phyloP scores from a whole-genome alignment of 306 rosid species.

The Prunus mume region DNA sequence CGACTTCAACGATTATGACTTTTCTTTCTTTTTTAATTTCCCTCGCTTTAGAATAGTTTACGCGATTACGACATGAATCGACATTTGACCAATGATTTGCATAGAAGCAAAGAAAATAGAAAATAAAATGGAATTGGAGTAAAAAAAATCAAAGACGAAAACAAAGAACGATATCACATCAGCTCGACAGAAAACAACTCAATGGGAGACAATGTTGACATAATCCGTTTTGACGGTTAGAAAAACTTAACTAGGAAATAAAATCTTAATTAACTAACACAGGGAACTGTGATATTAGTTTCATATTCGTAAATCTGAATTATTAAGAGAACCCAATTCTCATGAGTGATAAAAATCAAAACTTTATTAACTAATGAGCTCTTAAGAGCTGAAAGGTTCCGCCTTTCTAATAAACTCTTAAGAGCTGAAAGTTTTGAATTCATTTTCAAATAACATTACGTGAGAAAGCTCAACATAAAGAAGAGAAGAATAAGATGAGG shows the following conservation, averaged over 20 bases:
- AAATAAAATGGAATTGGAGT: neutral
- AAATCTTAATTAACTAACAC: neutral
- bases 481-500: neutral
- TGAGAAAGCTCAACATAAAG: neutral
- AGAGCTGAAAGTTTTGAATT: neutral
- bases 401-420: neutral
- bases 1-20: conserved; percentile 28
- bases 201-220: conserved; percentile 31
- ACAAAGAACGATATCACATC: conserved; percentile 64
- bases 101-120: conserved; percentile 15
- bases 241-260: conserved; percentile 25
- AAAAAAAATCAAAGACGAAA: conserved; percentile 39
- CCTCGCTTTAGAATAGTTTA: conserved; percentile 30
- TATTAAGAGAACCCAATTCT: conserved; percentile 1
- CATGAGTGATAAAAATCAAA: neutral
- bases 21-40: neutral
- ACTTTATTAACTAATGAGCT: neutral
- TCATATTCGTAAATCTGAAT: neutral
- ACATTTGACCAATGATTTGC: conserved; percentile 22
- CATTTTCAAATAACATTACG: neutral
- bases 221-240: conserved; percentile 30
- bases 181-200: conserved; percentile 44
- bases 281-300: neutral
- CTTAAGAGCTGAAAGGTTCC: neutral
- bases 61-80: conserved; percentile 39